Conservation (phyloP, 176 grass and related monocot genomes). For the Aegilops sharonensis region DNA sequence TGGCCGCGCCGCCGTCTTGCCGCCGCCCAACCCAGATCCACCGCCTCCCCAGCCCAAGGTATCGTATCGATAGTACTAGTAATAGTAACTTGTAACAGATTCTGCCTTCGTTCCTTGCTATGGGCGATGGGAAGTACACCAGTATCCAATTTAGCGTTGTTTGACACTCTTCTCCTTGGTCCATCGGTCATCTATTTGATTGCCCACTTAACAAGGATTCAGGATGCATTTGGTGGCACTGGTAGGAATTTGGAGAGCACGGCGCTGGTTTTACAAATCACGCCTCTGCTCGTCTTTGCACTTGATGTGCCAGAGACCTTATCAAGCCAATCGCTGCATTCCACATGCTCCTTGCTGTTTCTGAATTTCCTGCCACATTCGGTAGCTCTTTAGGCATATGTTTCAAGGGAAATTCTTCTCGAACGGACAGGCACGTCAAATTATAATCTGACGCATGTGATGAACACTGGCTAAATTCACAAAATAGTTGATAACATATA, state of each 20-base stretch:
- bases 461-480: not conserved
- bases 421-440: not conserved
- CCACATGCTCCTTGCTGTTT: not conserved
- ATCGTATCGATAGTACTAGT: not conserved
- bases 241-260: not conserved
- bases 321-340: not conserved
- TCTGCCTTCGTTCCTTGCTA: not conserved
- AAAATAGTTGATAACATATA: not conserved
- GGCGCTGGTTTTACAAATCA: not conserved
- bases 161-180: not conserved
- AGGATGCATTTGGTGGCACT: not conserved
- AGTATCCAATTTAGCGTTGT: not conserved
- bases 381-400: not conserved
- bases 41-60: conserved; percentile 23
- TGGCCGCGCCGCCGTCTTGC: not conserved
- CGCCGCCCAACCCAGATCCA: conserved; percentile 31
- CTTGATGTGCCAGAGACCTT: not conserved
- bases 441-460: not conserved
- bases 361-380: not conserved
- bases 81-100: not conserved
- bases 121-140: not conserved
- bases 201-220: not conserved
- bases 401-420: not conserved
- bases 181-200: not conserved
- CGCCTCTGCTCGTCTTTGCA: not conserved